Percentiles rank a stretch among this genome's conserved stretches.
These are phyloP conservation scores for Thielaviopsis ethacetica DNA, from an alignment of 2,329 filamentous ascomycete genomes.

Conservation along the genomic window DNA sequence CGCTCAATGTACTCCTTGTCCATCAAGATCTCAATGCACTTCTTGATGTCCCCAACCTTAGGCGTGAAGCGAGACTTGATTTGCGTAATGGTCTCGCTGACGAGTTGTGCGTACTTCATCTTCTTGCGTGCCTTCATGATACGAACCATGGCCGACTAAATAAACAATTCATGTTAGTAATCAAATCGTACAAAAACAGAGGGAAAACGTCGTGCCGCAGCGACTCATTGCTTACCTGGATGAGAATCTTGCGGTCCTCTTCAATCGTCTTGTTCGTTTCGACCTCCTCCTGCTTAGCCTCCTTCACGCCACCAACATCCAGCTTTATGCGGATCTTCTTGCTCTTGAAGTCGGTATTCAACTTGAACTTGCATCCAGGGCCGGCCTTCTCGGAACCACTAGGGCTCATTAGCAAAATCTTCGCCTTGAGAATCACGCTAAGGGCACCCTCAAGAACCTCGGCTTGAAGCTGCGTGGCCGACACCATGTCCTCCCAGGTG, in stretches of 20 bases:
- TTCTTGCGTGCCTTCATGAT: slow-evolving; percentile 99
- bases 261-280: slow-evolving; percentile 99
- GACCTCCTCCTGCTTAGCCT: slow-evolving; percentile 88
- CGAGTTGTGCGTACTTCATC: slow-evolving; percentile 92
- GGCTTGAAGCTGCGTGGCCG: slow-evolving; percentile 59
- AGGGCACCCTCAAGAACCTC: slow-evolving; percentile 81
- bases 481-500: slow-evolving; percentile 74
- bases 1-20: slow-evolving; percentile 99
- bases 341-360: slow-evolving; percentile 94
- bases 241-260: slow-evolving; percentile 87
- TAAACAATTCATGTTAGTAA: slow-evolving; percentile 8
- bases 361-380: slow-evolving; percentile 59
- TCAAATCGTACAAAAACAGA: not conserved
- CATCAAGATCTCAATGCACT: slow-evolving; percentile 94
- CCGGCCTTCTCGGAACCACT: slow-evolving; percentile 56
- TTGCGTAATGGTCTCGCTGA: slow-evolving; percentile 89
- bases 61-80: slow-evolving; percentile 87
- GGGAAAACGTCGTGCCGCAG: slow-evolving; percentile 14
- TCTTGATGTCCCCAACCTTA: slow-evolving; percentile 93
- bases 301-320: slow-evolving; percentile 85
- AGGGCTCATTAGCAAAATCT: slow-evolving; percentile 59
- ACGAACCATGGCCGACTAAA: slow-evolving; percentile 86
- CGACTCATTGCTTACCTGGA: slow-evolving; percentile 55
- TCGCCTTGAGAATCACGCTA: slow-evolving; percentile 79
- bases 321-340: slow-evolving; percentile 97